Conservation (phyloP, 805 yeast species). For the Wickerhamiella alocasiicola region DNA sequence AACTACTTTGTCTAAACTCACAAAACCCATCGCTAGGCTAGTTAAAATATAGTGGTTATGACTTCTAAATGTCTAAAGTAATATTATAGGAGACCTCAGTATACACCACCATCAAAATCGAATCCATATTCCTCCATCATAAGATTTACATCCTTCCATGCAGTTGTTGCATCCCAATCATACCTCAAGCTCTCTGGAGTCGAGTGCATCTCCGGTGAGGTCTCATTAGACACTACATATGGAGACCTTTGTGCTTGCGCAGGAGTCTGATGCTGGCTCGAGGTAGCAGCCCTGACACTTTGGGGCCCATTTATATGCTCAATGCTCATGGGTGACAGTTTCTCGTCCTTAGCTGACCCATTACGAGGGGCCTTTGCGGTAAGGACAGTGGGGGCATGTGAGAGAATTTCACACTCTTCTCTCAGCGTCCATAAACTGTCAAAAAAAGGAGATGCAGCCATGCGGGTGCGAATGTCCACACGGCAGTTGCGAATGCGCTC, state of each 20-base stretch:
- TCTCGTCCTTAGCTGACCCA: neutral
- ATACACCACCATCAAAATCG: slow-evolving; percentile 36
- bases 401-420: slow-evolving; percentile 70
- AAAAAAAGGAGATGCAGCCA: slow-evolving; percentile 87
- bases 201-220: slow-evolving; percentile 7
- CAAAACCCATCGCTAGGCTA: no score
- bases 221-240: slow-evolving; percentile 7
- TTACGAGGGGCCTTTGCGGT: slow-evolving; percentile 14
- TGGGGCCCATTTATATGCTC: neutral
- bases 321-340: neutral
- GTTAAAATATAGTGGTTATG: no score
- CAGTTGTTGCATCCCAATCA: slow-evolving; percentile 38
- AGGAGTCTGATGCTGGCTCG: neutral
- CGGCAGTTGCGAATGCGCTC: slow-evolving; percentile 22
- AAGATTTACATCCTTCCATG: slow-evolving; percentile 75
- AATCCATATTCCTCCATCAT: slow-evolving; percentile 90
- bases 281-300: neutral
- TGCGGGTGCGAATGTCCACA: slow-evolving; percentile 54
- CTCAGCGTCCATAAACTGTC: slow-evolving; percentile 78
- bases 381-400: slow-evolving; percentile 28
- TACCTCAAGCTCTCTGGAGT: slow-evolving; percentile 11
- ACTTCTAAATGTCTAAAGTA: no score
- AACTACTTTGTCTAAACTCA: no score
- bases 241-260: neutral
- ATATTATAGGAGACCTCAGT: no score